Evolutionary conservation across 1,284 basidiomycete genomes (phyloP).

Genomic region (Singerocomus inundabilis): DNA sequence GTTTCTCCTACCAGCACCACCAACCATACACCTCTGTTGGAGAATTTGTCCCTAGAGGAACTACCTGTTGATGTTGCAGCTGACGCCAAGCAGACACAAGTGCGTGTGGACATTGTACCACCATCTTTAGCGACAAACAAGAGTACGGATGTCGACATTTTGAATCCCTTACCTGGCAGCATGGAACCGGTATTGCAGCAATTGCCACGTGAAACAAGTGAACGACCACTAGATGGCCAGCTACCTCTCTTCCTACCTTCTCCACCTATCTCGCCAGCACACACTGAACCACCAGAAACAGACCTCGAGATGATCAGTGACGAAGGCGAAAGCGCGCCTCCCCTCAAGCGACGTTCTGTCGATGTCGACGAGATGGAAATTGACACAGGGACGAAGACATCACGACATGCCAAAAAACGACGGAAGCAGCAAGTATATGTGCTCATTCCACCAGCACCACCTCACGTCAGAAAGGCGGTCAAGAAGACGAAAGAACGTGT

Average conservation of each 20-base stretch:
- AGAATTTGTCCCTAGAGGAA: slow-evolving; percentile 27
- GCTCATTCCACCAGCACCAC: slow-evolving; percentile 28
- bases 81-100: slow-evolving; percentile 14
- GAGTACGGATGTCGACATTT: slow-evolving; percentile 8
- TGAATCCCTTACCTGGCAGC: slow-evolving; percentile 5
- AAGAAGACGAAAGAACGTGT: slow-evolving; percentile 14
- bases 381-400: slow-evolving; percentile 1
- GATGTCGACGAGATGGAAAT: slow-evolving; percentile 15
- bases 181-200: slow-evolving; percentile 3
- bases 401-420: slow-evolving; percentile 24
- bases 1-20: slow-evolving; percentile 8
- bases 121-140: slow-evolving; percentile 9
- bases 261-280: slow-evolving; percentile 26
- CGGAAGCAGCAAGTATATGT: slow-evolving; percentile 28
- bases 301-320: slow-evolving; percentile 20
- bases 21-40: slow-evolving; percentile 21
- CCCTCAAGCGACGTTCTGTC: slow-evolving; percentile 23
- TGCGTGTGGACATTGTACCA: slow-evolving; percentile 22
- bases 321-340: background rate
- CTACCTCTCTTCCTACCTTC: slow-evolving; percentile 33
- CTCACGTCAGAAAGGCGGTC: slow-evolving; percentile 21
- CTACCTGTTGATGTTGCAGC: background rate
- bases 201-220: slow-evolving; percentile 17
- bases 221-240: slow-evolving; percentile 7
- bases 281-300: slow-evolving; percentile 22